Evolutionary conservation across 116 monocot genomes (phyloP), one percentile per base, ranked within the genome.

Genomic region (Posidonia oceanica): DNA sequence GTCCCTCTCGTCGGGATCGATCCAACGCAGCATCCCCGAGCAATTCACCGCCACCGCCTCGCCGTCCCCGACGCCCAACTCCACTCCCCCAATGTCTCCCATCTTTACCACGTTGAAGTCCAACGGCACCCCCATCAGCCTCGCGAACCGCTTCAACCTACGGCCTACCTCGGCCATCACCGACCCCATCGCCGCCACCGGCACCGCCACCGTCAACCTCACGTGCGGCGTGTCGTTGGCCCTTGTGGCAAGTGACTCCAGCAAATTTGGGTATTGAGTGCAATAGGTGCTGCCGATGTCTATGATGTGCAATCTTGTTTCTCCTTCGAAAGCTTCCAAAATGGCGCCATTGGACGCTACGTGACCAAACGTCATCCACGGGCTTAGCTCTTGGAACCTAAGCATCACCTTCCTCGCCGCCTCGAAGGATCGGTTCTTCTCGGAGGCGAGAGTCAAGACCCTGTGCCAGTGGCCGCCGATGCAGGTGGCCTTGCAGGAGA

Each of bases 271-370:
- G 83, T 83, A 87, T 66, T 87, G 87, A 0, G 83, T 87, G 81
- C 87, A 87, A 59, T 76, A 81, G 3, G 83, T 87, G 76, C 76
- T 83, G 64, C 87, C 79, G 53, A 87, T 74, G 18, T 87, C 87
- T 7, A 87, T 72, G 23, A 87, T 87, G 68, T 87, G 87, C 15
- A 87, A 73, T 44, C 67, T 80, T 4, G 78, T 0, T 54, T 87
- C 81, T 14, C 79, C 81, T 16, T 87, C 84, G 1, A 87, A 58
- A 14, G 87, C 79, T 66, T 83, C 84, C 63, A 83, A 44, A 40
- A 87, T 87, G 7, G 77, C 81, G 2, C 84, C 81, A 38, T 87
- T 87, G 41, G 87, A 67, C 6, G 81, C 81, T 1, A 84, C 83
- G 52, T 83, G 79, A 3, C 87, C 84, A 37, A 87, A 87, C 16